Evolutionary conservation across 768 basidiomycete genomes (phyloP).

Genomic region (Suillus fuscotomentosus): DNA sequence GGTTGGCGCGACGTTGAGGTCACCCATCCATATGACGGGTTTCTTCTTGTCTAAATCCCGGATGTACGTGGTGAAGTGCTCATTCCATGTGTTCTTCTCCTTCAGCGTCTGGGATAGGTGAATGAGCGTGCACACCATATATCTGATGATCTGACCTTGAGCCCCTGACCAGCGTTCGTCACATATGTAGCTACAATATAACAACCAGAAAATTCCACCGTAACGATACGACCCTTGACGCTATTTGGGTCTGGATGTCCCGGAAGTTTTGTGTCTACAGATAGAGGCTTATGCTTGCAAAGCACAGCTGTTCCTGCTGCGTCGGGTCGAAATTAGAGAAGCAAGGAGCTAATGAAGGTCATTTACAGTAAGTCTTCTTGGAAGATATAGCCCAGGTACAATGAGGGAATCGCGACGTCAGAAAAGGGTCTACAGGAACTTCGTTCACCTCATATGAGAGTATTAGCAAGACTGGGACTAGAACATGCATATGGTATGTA

Average conservation of each 20-base stretch:
- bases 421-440: conserved; percentile 54
- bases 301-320: conserved; percentile 83
- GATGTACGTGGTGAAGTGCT: conserved; percentile 72
- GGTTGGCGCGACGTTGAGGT: conserved; percentile 85
- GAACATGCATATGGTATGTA: conserved; percentile 12
- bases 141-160: conserved; percentile 53
- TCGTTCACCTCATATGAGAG: conserved; percentile 59
- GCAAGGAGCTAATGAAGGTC: not conserved
- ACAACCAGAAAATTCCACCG: conserved; percentile 71
- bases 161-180: conserved; percentile 73
- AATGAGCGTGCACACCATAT: not conserved
- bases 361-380: conserved; percentile 78
- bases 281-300: conserved; percentile 72
- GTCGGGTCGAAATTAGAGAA: not conserved
- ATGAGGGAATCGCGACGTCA: conserved; percentile 63
- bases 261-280: conserved; percentile 64
- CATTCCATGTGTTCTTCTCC: conserved; percentile 77
- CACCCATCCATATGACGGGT: conserved; percentile 86
- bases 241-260: conserved; percentile 63
- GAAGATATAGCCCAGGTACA: conserved; percentile 74
- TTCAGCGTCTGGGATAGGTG: conserved; percentile 56
- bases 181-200: conserved; percentile 83
- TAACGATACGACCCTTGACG: conserved; percentile 77
- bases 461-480: conserved; percentile 6
- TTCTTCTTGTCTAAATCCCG: conserved; percentile 73